Conservation (phyloP, 2,329 filamentous ascomycete genomes). For the Myotisia sp. region DNA sequence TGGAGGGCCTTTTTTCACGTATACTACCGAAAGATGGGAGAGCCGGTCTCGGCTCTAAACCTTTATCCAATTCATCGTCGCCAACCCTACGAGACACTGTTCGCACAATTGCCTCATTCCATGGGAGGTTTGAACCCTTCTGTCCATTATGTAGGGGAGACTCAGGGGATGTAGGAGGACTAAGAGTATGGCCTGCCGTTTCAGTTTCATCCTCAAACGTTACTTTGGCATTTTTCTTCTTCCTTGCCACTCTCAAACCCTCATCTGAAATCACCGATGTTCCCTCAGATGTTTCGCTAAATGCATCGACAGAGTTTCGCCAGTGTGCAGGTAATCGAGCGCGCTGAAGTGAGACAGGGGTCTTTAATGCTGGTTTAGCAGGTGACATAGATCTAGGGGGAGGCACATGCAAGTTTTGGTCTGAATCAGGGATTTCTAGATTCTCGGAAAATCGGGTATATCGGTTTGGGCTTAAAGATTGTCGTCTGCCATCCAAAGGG, state of each 20-base stretch:
- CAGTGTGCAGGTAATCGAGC: conserved; percentile 16
- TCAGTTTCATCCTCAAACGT: conserved; percentile 54
- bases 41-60: conserved; percentile 44
- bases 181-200: conserved; percentile 32
- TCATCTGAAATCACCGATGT: conserved; percentile 37
- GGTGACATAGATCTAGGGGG: conserved; percentile 47
- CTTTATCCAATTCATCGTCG: conserved; percentile 36
- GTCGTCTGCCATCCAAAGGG: conserved; percentile 3
- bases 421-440: conserved; percentile 34
- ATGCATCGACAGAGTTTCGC: conserved; percentile 20
- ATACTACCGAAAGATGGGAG: conserved; percentile 52
- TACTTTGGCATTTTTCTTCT: conserved; percentile 43
- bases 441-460: conserved; percentile 44
- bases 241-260: conserved; percentile 26
- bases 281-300: conserved; percentile 44
- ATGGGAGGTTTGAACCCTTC: conserved; percentile 13
- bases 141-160: conserved; percentile 19
- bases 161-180: conserved; percentile 29
- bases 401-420: conserved; percentile 41
- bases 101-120: conserved; percentile 20
- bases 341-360: conserved; percentile 33
- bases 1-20: conserved; percentile 29
- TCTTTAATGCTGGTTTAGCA: conserved; percentile 47
- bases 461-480: conserved; percentile 11
- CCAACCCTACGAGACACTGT: conserved; percentile 1